These are phyloP conservation scores for Penicillium mononematosum DNA, from an alignment of 495 filamentous ascomycete genomes.

Conservation along the genomic window DNA sequence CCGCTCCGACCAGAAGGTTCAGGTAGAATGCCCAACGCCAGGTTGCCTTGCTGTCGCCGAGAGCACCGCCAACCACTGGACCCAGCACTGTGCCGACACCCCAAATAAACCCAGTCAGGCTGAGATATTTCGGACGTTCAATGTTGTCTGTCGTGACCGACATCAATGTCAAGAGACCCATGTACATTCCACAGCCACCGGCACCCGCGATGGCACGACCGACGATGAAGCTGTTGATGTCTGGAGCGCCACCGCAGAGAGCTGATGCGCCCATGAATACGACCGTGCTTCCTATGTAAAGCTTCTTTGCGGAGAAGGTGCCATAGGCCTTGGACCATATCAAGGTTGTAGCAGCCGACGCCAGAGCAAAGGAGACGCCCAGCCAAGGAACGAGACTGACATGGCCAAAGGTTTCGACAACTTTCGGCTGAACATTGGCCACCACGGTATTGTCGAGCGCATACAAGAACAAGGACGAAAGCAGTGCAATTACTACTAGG, in stretches of 20 bases:
- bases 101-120: conserved; percentile 40
- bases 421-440: conserved; percentile 55
- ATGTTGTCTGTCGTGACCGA: conserved; percentile 28
- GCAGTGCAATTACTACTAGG: conserved; percentile 46
- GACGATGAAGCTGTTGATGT: conserved; percentile 52
- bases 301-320: conserved; percentile 53
- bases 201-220: conserved; percentile 48
- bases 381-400: conserved; percentile 60
- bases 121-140: conserved; percentile 40
- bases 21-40: conserved; percentile 76
- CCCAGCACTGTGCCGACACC: conserved; percentile 54
- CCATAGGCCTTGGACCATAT: conserved; percentile 48
- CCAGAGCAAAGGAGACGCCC: conserved; percentile 51
- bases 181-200: conserved; percentile 37
- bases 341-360: conserved; percentile 43
- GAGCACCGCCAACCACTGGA: conserved; percentile 63
- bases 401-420: conserved; percentile 49
- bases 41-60: conserved; percentile 47
- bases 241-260: conserved; percentile 55
- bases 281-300: conserved; percentile 48
- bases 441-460: conserved; percentile 63
- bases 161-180: conserved; percentile 37
- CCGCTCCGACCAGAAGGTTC: conserved; percentile 58
- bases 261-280: conserved; percentile 55
- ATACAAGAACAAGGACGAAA: conserved; percentile 52